Evolutionary conservation across 2,329 filamentous ascomycete species (phyloP).

Genomic region (Pyricularia sp.): DNA sequence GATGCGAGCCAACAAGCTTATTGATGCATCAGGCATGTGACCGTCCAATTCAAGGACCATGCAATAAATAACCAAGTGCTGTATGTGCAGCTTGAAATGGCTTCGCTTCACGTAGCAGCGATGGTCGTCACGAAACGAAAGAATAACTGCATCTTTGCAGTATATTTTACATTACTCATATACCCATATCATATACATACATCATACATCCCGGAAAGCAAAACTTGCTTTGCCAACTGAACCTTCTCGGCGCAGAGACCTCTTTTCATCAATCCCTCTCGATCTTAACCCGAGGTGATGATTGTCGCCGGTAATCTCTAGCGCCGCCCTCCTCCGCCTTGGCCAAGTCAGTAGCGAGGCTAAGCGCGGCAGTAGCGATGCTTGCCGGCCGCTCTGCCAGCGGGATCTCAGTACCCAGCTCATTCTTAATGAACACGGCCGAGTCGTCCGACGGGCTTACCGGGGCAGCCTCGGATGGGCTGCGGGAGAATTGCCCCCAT

Average conservation of each 20-base stretch:
- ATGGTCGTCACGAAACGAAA: background rate
- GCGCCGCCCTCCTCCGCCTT: background rate
- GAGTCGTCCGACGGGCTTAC: background rate
- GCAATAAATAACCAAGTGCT: background rate
- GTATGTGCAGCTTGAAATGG: background rate
- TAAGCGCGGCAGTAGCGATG: background rate
- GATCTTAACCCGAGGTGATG: background rate
- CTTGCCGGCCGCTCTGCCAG: background rate
- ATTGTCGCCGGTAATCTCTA: background rate
- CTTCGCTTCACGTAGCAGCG: background rate
- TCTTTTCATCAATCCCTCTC: background rate
- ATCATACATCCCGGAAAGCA: background rate
- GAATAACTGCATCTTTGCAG: background rate
- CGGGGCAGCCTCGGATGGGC: background rate
- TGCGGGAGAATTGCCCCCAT: background rate
- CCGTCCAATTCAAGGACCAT: background rate
- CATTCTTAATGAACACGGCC: background rate
- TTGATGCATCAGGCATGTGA: background rate
- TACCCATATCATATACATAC: background rate
- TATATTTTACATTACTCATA: background rate
- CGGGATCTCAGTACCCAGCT: background rate
- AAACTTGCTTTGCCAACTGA: background rate
- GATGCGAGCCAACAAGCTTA: background rate
- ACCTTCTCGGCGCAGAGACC: background rate
- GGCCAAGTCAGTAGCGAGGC: background rate